Evolutionary conservation across 1,284 basidiomycete species (phyloP), one percentile per base, ranked within the genome.

Genomic region (Ustilago vetiveriae): DNA sequence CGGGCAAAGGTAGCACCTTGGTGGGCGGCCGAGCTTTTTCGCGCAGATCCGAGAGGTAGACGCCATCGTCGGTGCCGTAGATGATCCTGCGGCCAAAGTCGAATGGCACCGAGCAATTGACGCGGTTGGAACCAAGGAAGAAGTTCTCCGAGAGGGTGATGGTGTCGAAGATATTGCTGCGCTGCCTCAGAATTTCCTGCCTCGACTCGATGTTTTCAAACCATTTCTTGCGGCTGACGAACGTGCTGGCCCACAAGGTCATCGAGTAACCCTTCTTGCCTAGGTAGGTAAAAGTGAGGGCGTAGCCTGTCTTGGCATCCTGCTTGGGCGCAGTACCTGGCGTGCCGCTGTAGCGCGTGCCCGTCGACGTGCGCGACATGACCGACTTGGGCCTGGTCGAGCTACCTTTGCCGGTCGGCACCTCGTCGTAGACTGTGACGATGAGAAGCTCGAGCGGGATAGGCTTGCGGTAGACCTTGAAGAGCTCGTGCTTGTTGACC

Each of bases 1-100:
- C 92, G 38, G 90, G 85, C 17, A 98, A 84, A 17, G 90, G 90
- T 57, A 98, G 86, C 30, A 98, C 93, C 83, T 94, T 94, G 39
- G 92, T 86, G 0, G 96, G 96, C 14, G 80, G 72, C 49, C 81
- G 76, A 47, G 92, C 91, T 58, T 89, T 88, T 42, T 85, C 84
- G 46, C 89, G 86, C 37, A 97, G 84, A 79, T 97, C 92, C 19
- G 92, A 92, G 59, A 98, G 87, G 82, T 97, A 98, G 29, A 98
- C 90, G 26, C 96, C 96, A 68, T 97, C 94, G 78, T 96, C 92
- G 4, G 94, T 97, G 21, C 96, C 96, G 82, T 96, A 98, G 21
- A 94, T 94, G 76, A 96, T 88, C 64, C 90, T 87, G 74, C 90
- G 86, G 7, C 95, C 95, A 70, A 88, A 88, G 80, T 88, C 88